Percentiles rank a stretch among this genome's conserved stretches.
phyloP scores from a whole-genome alignment of 2,329 filamentous ascomycete species.

The Ophiostoma perfectum region DNA sequence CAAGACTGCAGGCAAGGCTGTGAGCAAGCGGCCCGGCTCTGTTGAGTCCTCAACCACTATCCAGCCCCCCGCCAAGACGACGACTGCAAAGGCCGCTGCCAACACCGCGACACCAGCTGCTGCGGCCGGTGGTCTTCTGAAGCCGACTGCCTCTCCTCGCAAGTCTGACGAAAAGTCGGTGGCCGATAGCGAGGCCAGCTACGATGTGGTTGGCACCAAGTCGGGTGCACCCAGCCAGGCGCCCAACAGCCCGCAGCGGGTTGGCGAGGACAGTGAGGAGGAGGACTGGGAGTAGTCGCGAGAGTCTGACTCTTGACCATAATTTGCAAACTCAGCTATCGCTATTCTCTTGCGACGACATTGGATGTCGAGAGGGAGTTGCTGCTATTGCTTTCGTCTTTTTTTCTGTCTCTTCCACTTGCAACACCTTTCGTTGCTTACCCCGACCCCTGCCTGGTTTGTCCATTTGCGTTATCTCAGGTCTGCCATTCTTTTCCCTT shows the following conservation, averaged over 20 bases:
- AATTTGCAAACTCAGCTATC: not conserved
- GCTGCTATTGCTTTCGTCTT: conserved; percentile 10
- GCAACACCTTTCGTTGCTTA: no score
- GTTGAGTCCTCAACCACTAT: conserved; percentile 56
- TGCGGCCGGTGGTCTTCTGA: conserved; percentile 41
- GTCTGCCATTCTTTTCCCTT: no score
- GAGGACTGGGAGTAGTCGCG: conserved; percentile 65
- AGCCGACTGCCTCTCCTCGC: conserved; percentile 53
- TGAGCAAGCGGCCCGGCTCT: conserved; percentile 40
- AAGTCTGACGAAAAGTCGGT: conserved; percentile 84
- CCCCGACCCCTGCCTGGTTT: no score
- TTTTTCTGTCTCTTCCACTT: no score
- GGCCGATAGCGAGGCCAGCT: conserved; percentile 89
- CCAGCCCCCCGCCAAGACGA: conserved; percentile 42
- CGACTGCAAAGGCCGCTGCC: conserved; percentile 27
- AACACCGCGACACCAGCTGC: conserved; percentile 20
- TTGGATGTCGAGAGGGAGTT: conserved; percentile 9
- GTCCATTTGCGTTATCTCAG: no score
- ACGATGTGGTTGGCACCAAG: conserved; percentile 79
- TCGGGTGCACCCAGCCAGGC: conserved; percentile 74
- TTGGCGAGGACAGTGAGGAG: conserved; percentile 58
- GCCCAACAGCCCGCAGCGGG: conserved; percentile 59
- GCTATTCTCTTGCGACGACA: conserved; percentile 17
- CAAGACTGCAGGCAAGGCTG: conserved; percentile 14
- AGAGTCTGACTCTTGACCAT: conserved; percentile 22